phyloP scores from a whole-genome alignment of 306 rosid species.

The Castanospermum australe region DNA sequence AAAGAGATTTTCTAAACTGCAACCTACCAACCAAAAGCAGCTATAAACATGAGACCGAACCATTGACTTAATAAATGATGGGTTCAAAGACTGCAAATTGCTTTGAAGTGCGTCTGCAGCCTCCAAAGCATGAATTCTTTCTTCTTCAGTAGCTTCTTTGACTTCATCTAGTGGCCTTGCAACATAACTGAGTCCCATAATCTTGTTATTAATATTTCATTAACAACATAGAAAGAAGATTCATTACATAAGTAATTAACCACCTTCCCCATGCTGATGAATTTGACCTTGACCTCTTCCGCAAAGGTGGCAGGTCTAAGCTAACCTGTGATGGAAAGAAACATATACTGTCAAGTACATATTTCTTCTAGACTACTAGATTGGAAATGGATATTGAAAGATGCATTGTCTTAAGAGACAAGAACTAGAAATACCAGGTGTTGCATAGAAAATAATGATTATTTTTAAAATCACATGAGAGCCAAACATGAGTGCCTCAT shows the following conservation, averaged over 20 bases:
- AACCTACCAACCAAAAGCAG: constrained; percentile 89
- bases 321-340: constrained; percentile 34
- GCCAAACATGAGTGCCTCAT: not conserved
- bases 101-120: constrained; percentile 57
- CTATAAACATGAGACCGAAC: constrained; percentile 87
- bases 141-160: constrained; percentile 50
- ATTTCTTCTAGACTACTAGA: not conserved
- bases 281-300: constrained; percentile 53
- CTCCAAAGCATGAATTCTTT: constrained; percentile 51
- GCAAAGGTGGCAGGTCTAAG: constrained; percentile 34
- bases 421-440: not conserved
- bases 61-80: constrained; percentile 73
- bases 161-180: constrained; percentile 73
- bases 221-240: constrained; percentile 1
- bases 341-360: not conserved
- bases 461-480: not conserved
- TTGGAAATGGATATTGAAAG: not conserved
- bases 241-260: constrained; percentile 2
- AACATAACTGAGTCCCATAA: constrained; percentile 45
- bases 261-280: constrained; percentile 68
- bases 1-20: not conserved
- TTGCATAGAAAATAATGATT: not conserved
- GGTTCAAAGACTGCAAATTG: constrained; percentile 46
- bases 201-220: constrained; percentile 19
- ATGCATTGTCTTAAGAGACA: not conserved